These are phyloP conservation scores for Mallotus nudiflorus DNA, from an alignment of 345 rosid genomes.

Conservation along the genomic window DNA sequence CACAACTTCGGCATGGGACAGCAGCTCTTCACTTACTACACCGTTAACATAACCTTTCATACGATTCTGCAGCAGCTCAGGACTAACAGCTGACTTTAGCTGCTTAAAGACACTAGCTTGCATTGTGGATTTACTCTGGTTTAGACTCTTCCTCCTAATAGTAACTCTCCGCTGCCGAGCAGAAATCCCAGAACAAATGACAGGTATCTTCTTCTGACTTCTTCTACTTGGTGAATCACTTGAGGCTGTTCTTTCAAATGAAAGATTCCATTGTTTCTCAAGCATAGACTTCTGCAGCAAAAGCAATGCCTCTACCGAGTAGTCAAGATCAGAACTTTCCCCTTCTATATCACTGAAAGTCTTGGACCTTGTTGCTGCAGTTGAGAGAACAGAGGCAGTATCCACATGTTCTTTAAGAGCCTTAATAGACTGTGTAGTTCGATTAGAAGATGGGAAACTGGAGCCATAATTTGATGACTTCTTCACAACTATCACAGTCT, in stretches of 20 bases:
- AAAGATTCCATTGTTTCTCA: constrained; percentile 93
- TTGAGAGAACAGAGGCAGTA: constrained; percentile 39
- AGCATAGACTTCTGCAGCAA: constrained; percentile 87
- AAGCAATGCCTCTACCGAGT: constrained; percentile 72
- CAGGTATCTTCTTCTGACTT: constrained; percentile 44
- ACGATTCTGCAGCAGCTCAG: constrained; percentile 59
- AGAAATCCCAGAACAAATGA: constrained; percentile 72
- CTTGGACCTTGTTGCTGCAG: constrained; percentile 40
- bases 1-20: constrained; percentile 80
- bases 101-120: constrained; percentile 38
- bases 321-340: constrained; percentile 48
- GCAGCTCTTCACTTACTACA: constrained; percentile 64
- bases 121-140: constrained; percentile 32
- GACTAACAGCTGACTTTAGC: constrained; percentile 44
- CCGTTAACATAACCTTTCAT: constrained; percentile 83
- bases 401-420: constrained; percentile 64
- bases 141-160: constrained; percentile 44
- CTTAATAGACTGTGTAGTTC: constrained; percentile 45
- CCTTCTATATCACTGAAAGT: constrained; percentile 41
- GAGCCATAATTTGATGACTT: constrained; percentile 55
- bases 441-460: constrained; percentile 44
- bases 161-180: constrained; percentile 76
- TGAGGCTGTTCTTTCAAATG: constrained; percentile 49
- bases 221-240: constrained; percentile 36
- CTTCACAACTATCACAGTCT: constrained; percentile 45